Evolutionary conservation across 2,329 filamentous ascomycete genomes (phyloP).

Genomic region (Sordariomycetes sp.): DNA sequence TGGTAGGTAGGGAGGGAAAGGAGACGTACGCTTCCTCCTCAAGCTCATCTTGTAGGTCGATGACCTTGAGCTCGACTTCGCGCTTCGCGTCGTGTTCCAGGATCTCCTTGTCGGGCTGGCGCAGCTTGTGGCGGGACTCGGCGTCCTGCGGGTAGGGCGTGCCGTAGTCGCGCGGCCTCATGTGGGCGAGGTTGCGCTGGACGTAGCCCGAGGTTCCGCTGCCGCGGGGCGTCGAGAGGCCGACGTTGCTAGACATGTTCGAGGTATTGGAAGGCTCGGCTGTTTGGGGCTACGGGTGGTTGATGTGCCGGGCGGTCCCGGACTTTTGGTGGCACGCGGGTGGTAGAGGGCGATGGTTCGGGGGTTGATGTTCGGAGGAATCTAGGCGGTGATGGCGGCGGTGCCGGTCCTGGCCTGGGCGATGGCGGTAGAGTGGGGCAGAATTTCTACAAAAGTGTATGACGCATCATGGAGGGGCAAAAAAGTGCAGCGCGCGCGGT

Average conservation of each 20-base stretch:
- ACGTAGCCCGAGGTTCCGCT: slow-evolving; percentile 97
- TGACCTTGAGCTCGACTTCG: slow-evolving; percentile 85
- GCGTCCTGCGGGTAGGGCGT: slow-evolving; percentile 68
- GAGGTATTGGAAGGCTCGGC: background rate
- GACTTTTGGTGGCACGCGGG: background rate
- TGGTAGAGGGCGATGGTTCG: background rate
- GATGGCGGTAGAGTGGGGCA: slow-evolving; percentile 1
- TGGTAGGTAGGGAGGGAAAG: background rate
- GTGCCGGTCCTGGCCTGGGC: background rate
- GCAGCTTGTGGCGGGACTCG: slow-evolving; percentile 61
- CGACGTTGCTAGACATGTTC: slow-evolving; percentile 90
- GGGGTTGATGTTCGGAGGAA: no score
- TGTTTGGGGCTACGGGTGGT: no score
- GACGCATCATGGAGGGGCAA: background rate
- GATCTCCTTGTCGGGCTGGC: slow-evolving; percentile 84
- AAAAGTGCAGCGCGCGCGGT: background rate
- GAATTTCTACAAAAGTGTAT: background rate
- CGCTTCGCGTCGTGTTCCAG: slow-evolving; percentile 89
- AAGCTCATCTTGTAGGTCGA: slow-evolving; percentile 80
- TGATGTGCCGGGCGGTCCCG: background rate
- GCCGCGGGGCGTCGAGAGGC: slow-evolving; percentile 85
- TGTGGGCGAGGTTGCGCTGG: slow-evolving; percentile 85
- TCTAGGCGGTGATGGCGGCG: background rate
- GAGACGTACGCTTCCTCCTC: slow-evolving; percentile 69
- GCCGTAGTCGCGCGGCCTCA: slow-evolving; percentile 70